Evolutionary conservation across 2,329 filamentous ascomycete genomes (phyloP).

Genomic region (Fusarium ambrosium): DNA sequence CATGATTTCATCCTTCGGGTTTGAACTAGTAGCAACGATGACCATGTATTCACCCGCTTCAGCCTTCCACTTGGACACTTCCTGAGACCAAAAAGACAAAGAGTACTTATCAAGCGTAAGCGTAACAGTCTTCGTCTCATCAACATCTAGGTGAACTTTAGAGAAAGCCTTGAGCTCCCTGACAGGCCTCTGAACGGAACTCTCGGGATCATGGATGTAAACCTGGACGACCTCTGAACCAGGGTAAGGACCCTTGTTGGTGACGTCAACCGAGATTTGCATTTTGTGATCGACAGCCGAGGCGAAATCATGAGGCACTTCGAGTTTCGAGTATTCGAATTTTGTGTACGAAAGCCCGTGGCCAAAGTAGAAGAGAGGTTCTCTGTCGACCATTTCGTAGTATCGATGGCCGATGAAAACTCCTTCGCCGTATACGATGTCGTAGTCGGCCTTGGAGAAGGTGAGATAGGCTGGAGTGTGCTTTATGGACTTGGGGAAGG

Average conservation of each 20-base stretch:
- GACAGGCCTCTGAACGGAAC: conserved; percentile 28
- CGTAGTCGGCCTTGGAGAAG: conserved; percentile 73
- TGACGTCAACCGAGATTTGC: conserved; percentile 27
- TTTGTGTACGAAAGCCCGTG: conserved; percentile 79
- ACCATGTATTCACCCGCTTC: conserved; percentile 34
- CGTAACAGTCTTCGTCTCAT: conserved; percentile 3
- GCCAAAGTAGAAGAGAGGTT: conserved; percentile 75
- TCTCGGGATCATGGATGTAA: conserved; percentile 27
- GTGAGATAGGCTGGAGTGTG: conserved; percentile 80
- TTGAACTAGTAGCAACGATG: conserved; percentile 38
- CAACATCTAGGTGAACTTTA: conserved; percentile 4
- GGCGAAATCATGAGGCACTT: conserved; percentile 4
- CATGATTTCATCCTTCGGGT: conserved; percentile 30
- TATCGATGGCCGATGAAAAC: conserved; percentile 80
- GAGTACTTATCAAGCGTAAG: conserved; percentile 37
- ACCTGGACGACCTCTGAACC: conserved; percentile 37
- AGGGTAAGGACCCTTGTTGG: conserved; percentile 14
- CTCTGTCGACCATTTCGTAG: conserved; percentile 66
- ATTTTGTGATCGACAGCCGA: conserved; percentile 14
- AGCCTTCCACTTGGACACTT: conserved; percentile 32
- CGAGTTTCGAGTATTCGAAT: conserved; percentile 64
- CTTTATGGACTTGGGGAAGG: conserved; percentile 72
- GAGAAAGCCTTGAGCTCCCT: conserved; percentile 34
- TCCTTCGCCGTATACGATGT: conserved; percentile 78
- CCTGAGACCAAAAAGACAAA: conserved; percentile 36